Percentiles rank a stretch among this genome's conserved stretches.
Conservation (phyloP, 2,329 filamentous ascomycete genomes). For the Metarhizium guizhouense region DNA sequence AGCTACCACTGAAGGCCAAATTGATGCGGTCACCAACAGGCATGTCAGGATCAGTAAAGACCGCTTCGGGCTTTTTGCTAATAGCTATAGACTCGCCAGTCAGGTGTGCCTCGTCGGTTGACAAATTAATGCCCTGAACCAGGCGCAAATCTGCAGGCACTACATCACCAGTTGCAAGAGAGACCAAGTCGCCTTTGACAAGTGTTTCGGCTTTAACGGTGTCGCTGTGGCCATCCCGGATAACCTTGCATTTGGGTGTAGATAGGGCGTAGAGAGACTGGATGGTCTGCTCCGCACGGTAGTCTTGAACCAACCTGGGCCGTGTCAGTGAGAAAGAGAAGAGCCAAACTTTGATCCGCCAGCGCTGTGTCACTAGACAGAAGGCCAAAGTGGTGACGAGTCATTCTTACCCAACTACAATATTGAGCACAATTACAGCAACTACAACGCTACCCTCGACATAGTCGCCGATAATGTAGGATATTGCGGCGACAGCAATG, state of each 20-base stretch:
- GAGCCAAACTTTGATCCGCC: neutral
- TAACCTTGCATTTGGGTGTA: constrained; percentile 49
- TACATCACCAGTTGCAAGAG: constrained; percentile 56
- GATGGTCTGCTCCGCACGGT: constrained; percentile 52
- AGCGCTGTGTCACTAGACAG: constrained; percentile 2
- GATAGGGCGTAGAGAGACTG: constrained; percentile 50
- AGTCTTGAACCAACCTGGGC: constrained; percentile 48
- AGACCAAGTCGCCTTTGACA: constrained; percentile 58
- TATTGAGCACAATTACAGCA: constrained; percentile 58
- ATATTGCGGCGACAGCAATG: constrained; percentile 63
- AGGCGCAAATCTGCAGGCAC: constrained; percentile 61
- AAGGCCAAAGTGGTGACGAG: constrained; percentile 5
- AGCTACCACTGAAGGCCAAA: constrained; percentile 62
- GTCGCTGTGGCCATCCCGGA: constrained; percentile 42
- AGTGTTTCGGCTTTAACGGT: constrained; percentile 47
- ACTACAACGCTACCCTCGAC: constrained; percentile 55
- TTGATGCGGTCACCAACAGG: constrained; percentile 63
- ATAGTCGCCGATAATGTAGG: constrained; percentile 56
- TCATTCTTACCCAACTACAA: constrained; percentile 49
- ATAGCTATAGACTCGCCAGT: constrained; percentile 67
- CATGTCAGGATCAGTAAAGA: constrained; percentile 44
- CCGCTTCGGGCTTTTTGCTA: constrained; percentile 50
- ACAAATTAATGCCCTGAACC: constrained; percentile 61
- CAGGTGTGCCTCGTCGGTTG: constrained; percentile 66
- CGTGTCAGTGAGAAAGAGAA: neutral